Evolutionary conservation across 371 early-diverging fungal genomes (phyloP).

Genomic region (Circinella umbellata): DNA sequence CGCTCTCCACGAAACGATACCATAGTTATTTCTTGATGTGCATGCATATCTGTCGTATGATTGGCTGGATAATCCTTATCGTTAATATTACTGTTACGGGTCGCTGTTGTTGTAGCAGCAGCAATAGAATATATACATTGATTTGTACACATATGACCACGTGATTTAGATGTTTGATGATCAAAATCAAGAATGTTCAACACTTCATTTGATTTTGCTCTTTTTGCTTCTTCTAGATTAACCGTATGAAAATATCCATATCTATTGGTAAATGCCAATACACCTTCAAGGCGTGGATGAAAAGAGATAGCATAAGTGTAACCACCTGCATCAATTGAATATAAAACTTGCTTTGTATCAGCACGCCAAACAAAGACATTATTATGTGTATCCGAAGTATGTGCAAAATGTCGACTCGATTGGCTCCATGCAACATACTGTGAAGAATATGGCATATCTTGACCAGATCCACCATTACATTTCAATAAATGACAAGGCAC

Average conservation of each 20-base stretch:
- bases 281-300: slow-evolving; percentile 58
- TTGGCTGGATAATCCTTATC: slow-evolving; percentile 15
- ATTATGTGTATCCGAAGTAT: slow-evolving; percentile 57
- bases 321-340: slow-evolving; percentile 57
- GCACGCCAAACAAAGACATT: slow-evolving; percentile 59
- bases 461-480: background rate
- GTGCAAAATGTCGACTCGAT: slow-evolving; percentile 59
- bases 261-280: slow-evolving; percentile 60
- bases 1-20: slow-evolving; percentile 62
- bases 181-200: slow-evolving; percentile 20
- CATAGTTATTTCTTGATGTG: slow-evolving; percentile 62
- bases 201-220: slow-evolving; percentile 12
- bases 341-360: slow-evolving; percentile 37
- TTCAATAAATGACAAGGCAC: slow-evolving; percentile 19
- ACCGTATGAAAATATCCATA: slow-evolving; percentile 67
- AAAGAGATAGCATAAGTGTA: slow-evolving; percentile 57
- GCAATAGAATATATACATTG: background rate
- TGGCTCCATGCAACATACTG: slow-evolving; percentile 65
- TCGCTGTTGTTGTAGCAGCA: background rate
- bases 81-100: background rate
- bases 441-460: slow-evolving; percentile 33
- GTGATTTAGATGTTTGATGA: slow-evolving; percentile 9
- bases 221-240: slow-evolving; percentile 38
- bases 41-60: slow-evolving; percentile 23
- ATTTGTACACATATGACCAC: slow-evolving; percentile 11